Evolutionary conservation across 2,329 filamentous ascomycete species (phyloP), one percentile per base, ranked within the genome.

Genomic region (Tolypocladium pustulatum): DNA sequence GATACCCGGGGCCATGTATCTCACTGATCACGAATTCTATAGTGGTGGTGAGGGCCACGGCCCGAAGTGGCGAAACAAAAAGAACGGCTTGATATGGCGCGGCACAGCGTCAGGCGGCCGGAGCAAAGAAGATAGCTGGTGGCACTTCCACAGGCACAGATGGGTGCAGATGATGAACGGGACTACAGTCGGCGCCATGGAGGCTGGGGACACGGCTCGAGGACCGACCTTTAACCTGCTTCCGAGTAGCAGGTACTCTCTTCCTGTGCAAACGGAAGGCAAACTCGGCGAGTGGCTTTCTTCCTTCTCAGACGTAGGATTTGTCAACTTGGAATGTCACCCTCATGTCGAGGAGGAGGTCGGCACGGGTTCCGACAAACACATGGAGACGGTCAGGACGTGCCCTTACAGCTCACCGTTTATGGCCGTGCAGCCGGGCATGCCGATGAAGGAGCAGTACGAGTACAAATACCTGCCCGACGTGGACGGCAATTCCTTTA

Each of bases 121-220:
- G 32, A 71, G 76, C 53, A 72, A 72, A 58, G 65, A 66, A 15
- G 68, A 83, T 52, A 87, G 81, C 61, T 90, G 87, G 86, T 77
- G 76, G 38, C 81, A 83, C 37, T 88, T 89, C 65, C 87, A 90
- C 61, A 83, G 87, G 17, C 86, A 88, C 64, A 83, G 87, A 4
- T 82, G 89, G 59, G 75, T 89, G 32, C 76, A 84, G 60, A 87
- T 89, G 84, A 73, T 87, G 54, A 89, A 90, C 65, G 80, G 79
- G 9, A 86, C 83, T 1, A 78, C 75, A 20, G 81, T 86, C 25
- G 68, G 69, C 34, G 66, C 70, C 8, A 74, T 80, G 37, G 80
- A 86, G 65, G 65, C 71, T 0, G 46, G 46, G 38, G 66, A 69
- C 17, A 68, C 65, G 37, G 62, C 69, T 54, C 71, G 74, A 37